Base-by-base conservation (phyloP, 768 basidiomycete species). In the Suillus occidentalis region DNA sequence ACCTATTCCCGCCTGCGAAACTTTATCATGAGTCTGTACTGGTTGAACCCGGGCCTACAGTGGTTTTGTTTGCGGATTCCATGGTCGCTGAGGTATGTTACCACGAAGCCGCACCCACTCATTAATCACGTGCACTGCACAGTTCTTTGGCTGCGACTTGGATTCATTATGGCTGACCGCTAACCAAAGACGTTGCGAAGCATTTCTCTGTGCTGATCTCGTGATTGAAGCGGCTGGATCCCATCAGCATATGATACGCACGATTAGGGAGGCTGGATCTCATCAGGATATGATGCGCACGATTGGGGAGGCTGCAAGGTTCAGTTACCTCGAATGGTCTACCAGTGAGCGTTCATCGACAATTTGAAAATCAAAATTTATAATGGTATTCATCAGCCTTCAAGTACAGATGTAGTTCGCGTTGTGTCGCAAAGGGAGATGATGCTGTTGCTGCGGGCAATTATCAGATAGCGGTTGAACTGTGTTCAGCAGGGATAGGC, bases 131-230 rank as follows among this genome's bases (percentile, higher is more conserved):
- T 56, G 36, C 1, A 6, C n/a, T n/a, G n/a, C 13, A 12, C 22
- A 57, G 56, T 37, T 57, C 37, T 57, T 57, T 8, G 56, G 56
- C 22, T 57, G 56, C 37, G 22, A 39, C 22, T 39, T 57, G 37
- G 22, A 39, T 39, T 57, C 56, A 4, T 25, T 57, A 25, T 57
- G 13, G 37, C 56, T 8, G 25, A 25, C 22, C 14, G 22, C 8
- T 14, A 22, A 57, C 22, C 37, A 39, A 57, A 7, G 6, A 57
- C 56, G 14, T 22, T 57, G 56, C 5, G 37, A 57, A 1, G 56
- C 37, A 14, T 37, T 57, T 37, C 37, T 57, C 22, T 37, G 37
- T 1, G 37, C 56, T 12, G 37, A 39, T 39, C n/a, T 14, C 6
- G 22, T 57, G 14, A 57, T 37, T 37, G 37, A 57, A 16, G 56